phyloP scores from a whole-genome alignment of 2,329 filamentous ascomycete genomes.

The Aspergillaceae sp. region DNA sequence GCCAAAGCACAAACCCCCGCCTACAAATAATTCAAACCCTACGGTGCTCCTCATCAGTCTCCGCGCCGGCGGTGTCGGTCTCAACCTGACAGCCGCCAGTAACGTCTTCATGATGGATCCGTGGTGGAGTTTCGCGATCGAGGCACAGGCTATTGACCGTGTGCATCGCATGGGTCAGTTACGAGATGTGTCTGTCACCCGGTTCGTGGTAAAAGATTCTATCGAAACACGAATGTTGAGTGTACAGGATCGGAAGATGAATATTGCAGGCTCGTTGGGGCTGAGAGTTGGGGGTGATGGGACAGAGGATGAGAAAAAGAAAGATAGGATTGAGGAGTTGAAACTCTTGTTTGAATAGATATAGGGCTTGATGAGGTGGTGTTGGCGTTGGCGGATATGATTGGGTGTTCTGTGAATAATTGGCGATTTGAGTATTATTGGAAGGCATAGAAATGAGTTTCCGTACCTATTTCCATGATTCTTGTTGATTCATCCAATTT shows the following conservation, averaged over 20 bases:
- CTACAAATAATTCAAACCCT: slow-evolving; percentile 9
- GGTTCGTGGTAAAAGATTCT: slow-evolving; percentile 82
- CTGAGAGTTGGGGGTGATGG: slow-evolving; percentile 91
- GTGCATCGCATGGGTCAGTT: slow-evolving; percentile 96
- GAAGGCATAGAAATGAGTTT: no score
- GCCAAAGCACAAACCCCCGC: not conserved
- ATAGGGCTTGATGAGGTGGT: no score
- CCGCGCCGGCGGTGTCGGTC: slow-evolving; percentile 81
- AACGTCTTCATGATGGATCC: slow-evolving; percentile 99
- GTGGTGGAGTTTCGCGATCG: slow-evolving; percentile 97
- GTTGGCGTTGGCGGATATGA: no score
- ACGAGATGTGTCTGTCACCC: slow-evolving; percentile 70
- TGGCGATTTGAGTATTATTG: not conserved
- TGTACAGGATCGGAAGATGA: slow-evolving; percentile 84
- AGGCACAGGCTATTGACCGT: slow-evolving; percentile 94
- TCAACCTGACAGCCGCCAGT: slow-evolving; percentile 83
- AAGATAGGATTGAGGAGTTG: slow-evolving; percentile 87
- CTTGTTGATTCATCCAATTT: no score
- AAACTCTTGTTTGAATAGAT: slow-evolving; percentile 62
- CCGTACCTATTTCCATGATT: no score
- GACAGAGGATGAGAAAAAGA: slow-evolving; percentile 83
- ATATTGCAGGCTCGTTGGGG: slow-evolving; percentile 81
- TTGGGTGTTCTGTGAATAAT: not conserved
- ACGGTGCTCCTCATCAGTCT: slow-evolving; percentile 71
- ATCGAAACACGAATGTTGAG: slow-evolving; percentile 93